Conservation (phyloP, 2,329 filamentous ascomycete species). For the Elsinoe fawcettii region DNA sequence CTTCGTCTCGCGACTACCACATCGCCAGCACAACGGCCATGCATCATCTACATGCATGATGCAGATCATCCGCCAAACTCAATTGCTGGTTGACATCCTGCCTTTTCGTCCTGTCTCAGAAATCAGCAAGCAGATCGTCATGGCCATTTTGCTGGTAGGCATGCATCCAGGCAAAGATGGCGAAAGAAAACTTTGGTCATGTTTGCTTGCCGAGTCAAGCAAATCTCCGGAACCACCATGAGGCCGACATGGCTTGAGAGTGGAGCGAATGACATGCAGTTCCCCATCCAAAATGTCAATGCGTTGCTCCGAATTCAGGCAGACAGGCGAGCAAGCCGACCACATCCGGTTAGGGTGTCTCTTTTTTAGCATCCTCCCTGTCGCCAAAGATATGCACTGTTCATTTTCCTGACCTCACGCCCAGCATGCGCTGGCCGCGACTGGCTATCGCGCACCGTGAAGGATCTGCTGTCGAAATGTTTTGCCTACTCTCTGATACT, state of each 20-base stretch:
- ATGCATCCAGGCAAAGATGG: not conserved
- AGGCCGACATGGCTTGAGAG: not conserved
- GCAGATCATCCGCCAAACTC: not conserved
- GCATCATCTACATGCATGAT: not conserved
- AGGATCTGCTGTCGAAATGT: not conserved
- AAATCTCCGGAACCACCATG: not conserved
- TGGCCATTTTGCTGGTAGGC: not conserved
- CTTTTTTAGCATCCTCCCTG: not conserved
- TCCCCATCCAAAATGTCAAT: not conserved
- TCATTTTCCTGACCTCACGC: not conserved
- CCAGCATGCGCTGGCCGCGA: not conserved
- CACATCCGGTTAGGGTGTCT: not conserved
- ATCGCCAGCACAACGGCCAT: not conserved
- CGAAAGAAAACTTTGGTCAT: not conserved
- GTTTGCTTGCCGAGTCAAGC: not conserved
- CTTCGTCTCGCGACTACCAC: not conserved
- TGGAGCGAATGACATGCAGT: not conserved
- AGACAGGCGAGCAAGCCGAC: not conserved
- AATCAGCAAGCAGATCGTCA: not conserved
- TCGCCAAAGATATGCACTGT: not conserved
- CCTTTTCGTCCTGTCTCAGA: not conserved
- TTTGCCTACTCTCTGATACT: not conserved
- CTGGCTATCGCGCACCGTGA: not conserved
- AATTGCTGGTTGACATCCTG: not conserved
- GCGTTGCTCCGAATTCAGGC: constrained; percentile 2